Evolutionary conservation across 192 early-diverging fungal species (phyloP), one percentile per base, ranked within the genome.

Genomic region (Anaeromyces robustus): DNA sequence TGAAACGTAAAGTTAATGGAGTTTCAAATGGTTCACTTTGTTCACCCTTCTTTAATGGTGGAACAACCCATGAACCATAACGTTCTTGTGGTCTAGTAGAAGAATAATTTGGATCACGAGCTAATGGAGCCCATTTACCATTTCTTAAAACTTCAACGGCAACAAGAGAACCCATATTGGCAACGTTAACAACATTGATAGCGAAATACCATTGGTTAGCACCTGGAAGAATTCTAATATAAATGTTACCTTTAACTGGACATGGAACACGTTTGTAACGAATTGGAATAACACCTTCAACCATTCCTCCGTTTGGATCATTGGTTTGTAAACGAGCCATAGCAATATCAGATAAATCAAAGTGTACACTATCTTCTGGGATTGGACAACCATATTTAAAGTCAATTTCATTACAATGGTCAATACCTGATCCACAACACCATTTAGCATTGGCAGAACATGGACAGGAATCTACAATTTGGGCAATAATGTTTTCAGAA

Each of bases 311-410:
- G 19, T 39, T n/a, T 31, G 68, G 80, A 31, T 32, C 30, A 19
- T 79, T 79, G 22, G 80, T 77, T 80, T 80, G 80, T 79, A 80
- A 80, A 31, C 80, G 80, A 32, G 80, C 26, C 80, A 80, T 80
- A 31, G 80, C 80, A 77, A 80, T 80, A 79, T 80, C 80, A 28
- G 80, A 80, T 39, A 80, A 79, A 79, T 80, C 80, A 79, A 80
- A 22, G 79, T 80, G 80, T 4, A 2, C n/a, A 11, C 43, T 77
- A n/a, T 11, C 80, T 31, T 32, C 30, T 32, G 34, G 34, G 11
- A 80, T 39, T 77, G 80, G 80, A 77, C 80, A 80, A 80, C 80
- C 80, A 28, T 80, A 80, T 12, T 80, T 80, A 79, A 80, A 80
- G 19, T 79, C 80, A 77, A 32, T 80, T 79, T 39, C 80, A 26